Percentiles rank a stretch among this genome's conserved stretches.
phyloP scores from a whole-genome alignment of 2,329 filamentous ascomycete genomes.

The Phaeophleospora eucalypticola region DNA sequence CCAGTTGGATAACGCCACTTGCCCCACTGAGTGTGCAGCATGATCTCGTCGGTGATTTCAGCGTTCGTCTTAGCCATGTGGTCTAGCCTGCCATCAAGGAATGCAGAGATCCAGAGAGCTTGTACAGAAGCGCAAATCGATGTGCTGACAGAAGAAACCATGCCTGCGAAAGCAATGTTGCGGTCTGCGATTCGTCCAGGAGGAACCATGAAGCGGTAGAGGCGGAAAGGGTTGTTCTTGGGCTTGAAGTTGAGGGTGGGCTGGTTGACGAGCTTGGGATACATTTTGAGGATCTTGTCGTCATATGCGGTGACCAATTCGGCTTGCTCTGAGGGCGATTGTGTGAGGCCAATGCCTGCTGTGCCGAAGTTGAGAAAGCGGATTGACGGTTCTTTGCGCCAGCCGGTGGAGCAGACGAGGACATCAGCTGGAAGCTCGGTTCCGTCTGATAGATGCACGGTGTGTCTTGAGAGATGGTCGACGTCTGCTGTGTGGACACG shows the following conservation, averaged over 20 bases:
- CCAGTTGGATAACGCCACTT: conserved; percentile 66
- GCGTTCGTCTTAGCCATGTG: conserved; percentile 28
- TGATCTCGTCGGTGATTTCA: conserved; percentile 43
- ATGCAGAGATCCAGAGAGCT: conserved; percentile 54
- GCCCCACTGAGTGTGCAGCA: conserved; percentile 64
- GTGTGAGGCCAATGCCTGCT: conserved; percentile 30
- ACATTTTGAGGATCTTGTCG: conserved; percentile 49
- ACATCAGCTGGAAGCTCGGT: conserved; percentile 49
- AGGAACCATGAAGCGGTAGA: conserved; percentile 45
- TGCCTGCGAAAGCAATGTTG: conserved; percentile 41
- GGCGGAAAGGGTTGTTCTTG: conserved; percentile 30
- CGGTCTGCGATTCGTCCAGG: conserved; percentile 30
- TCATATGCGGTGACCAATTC: conserved; percentile 44
- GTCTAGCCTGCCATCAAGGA: conserved; percentile 53
- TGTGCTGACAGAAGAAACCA: conserved; percentile 36
- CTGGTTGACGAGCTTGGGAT: conserved; percentile 48
- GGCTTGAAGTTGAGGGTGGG: conserved; percentile 23
- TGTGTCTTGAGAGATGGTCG: conserved; percentile 40
- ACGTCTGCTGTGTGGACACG: conserved; percentile 52
- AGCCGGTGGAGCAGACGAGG: conserved; percentile 56
- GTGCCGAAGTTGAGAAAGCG: conserved; percentile 50
- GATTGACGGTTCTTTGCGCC: conserved; percentile 50
- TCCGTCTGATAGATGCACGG: conserved; percentile 54
- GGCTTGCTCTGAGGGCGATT: conserved; percentile 28
- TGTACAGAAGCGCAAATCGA: conserved; percentile 38